Percentiles rank a stretch among this genome's conserved stretches.
Evolutionary conservation across 805 yeast genomes (phyloP).

Genomic region (Starmerella floris): DNA sequence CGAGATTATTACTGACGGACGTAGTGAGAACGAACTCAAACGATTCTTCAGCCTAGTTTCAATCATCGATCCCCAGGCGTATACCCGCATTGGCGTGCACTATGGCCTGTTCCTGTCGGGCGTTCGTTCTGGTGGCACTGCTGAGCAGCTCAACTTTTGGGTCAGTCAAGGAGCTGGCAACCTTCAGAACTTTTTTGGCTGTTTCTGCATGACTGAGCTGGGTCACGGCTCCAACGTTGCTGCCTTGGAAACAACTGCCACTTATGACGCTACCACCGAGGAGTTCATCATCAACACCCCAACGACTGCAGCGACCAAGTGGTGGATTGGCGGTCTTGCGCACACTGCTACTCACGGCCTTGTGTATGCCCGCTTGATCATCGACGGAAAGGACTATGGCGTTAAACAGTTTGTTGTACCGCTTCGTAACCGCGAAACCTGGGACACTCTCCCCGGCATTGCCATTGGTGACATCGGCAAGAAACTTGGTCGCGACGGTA

Average conservation of each 20-base stretch:
- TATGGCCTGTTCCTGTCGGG: slow-evolving; percentile 73
- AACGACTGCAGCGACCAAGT: slow-evolving; percentile 81
- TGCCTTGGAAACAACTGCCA: slow-evolving; percentile 84
- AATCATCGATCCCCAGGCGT: slow-evolving; percentile 54
- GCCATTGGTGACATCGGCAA: slow-evolving; percentile 84
- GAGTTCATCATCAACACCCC: slow-evolving; percentile 74
- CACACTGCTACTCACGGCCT: slow-evolving; percentile 80
- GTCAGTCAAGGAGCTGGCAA: slow-evolving; percentile 40
- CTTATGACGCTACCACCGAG: slow-evolving; percentile 50
- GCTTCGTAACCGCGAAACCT: slow-evolving; percentile 53
- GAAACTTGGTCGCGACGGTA: slow-evolving; percentile 92
- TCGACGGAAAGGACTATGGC: slow-evolving; percentile 75
- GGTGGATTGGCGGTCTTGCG: slow-evolving; percentile 99
- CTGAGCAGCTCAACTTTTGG: slow-evolving; percentile 77
- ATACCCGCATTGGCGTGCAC: slow-evolving; percentile 79
- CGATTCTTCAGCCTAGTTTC: slow-evolving; percentile 23
- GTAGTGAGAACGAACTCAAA: slow-evolving; percentile 23
- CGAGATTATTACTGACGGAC: slow-evolving; percentile 20
- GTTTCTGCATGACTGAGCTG: slow-evolving; percentile 86
- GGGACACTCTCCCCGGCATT: slow-evolving; percentile 64
- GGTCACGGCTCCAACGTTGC: slow-evolving; percentile 94
- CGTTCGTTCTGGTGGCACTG: slow-evolving; percentile 76
- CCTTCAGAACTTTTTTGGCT: slow-evolving; percentile 44
- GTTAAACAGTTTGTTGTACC: slow-evolving; percentile 89
- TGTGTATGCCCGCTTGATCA: slow-evolving; percentile 73